These are phyloP conservation scores for Kockovaella imperatae DNA, from an alignment of 768 basidiomycete species.

Conservation along the genomic window DNA sequence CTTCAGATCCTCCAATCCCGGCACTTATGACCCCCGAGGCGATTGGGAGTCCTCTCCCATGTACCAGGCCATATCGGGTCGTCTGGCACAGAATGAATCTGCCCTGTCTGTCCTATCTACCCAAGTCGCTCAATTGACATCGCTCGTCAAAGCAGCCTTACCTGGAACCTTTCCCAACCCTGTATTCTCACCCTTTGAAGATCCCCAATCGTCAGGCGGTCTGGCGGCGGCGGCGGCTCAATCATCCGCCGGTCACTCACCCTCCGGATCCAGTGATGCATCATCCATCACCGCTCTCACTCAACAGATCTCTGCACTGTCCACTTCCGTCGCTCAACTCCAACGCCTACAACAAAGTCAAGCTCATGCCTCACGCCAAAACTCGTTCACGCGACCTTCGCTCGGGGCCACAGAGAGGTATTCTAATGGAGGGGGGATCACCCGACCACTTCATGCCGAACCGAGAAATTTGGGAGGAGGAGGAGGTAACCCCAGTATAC, in stretches of 20 bases:
- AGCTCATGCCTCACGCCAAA: constrained; percentile 13
- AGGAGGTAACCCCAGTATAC: no score
- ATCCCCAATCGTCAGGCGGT: constrained; percentile 12
- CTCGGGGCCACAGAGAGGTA: background rate
- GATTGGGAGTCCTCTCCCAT: constrained; percentile 30
- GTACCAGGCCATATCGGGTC: constrained; percentile 23
- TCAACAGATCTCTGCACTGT: constrained; percentile 39
- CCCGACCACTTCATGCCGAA: background rate
- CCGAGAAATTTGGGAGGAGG: no score
- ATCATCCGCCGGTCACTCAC: background rate
- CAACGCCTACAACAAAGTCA: constrained; percentile 38
- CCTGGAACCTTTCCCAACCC: constrained; percentile 1
- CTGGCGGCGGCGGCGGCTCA: constrained; percentile 7
- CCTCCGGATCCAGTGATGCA: background rate
- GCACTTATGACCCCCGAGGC: no score
- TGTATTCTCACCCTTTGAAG: constrained; percentile 26
- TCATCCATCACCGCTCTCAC: constrained; percentile 26
- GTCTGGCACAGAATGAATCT: constrained; percentile 26
- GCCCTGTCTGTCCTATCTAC: constrained; percentile 20
- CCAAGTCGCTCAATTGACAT: constrained; percentile 25
- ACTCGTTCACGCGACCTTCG: background rate
- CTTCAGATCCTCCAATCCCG: no score
- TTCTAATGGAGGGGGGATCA: background rate
- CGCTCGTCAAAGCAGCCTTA: constrained; percentile 14
- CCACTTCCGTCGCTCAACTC: constrained; percentile 42